Conservation (phyloP, 305 asterid species). For the Lippia alba region DNA sequence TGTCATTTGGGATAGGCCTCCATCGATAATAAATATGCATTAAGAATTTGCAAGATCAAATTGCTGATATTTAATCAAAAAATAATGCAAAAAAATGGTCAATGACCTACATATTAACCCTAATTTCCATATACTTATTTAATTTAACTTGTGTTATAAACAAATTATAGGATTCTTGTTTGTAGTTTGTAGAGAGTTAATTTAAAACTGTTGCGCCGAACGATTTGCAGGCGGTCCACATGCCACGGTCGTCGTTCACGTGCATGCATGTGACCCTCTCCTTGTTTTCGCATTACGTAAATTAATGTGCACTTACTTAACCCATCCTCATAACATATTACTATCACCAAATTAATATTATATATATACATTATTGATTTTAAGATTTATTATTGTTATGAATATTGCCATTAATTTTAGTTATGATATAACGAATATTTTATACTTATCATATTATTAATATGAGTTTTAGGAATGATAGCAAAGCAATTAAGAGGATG, state of each 20-base stretch:
- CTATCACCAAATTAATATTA: neutral
- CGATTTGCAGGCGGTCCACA: slow-evolving; percentile 58
- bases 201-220: slow-evolving; percentile 21
- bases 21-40: neutral
- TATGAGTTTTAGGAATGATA: too few species aligned
- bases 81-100: neutral
- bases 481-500: too few species aligned
- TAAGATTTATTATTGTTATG: neutral
- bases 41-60: too few species aligned
- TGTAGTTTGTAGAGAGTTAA: slow-evolving; percentile 5
- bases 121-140: neutral
- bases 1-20: neutral
- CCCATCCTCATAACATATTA: neutral
- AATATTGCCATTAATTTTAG: too few species aligned
- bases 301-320: slow-evolving; percentile 35
- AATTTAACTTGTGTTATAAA: slow-evolving; percentile 24
- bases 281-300: slow-evolving; percentile 36
- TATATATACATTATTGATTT: neutral
- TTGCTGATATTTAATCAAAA: neutral
- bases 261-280: slow-evolving; percentile 63
- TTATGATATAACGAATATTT: too few species aligned
- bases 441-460: too few species aligned
- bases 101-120: slow-evolving; percentile 8
- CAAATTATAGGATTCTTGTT: slow-evolving; percentile 23
- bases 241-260: slow-evolving; percentile 61